Base-by-base conservation (phyloP, 352 stramenopile species). In the Elongisporangium senticosum region DNA sequence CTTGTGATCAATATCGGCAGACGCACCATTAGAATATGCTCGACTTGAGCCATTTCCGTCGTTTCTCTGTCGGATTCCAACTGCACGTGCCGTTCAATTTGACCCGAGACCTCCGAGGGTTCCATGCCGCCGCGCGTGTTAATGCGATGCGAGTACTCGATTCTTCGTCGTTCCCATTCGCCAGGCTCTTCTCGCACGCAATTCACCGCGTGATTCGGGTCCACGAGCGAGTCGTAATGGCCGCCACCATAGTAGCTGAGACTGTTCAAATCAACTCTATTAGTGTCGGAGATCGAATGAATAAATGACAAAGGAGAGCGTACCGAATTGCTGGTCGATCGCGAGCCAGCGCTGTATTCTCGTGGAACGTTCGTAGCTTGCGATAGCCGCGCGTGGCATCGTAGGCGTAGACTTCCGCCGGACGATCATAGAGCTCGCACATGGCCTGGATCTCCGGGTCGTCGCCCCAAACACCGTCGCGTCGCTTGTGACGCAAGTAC, bases 361-460 rank as follows among this genome's bases (percentile, higher is more conserved):
- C 89, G 61, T 97, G 90, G 62, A 97, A 96, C 4, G 87, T 96
- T 13, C 86, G 84, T 47, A 97, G 72, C 49, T 88, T 93, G 28
- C 75, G 75, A 17, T 88, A 93, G 3, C 90, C 90, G 21, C 67
- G 51, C 7, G 62, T 47, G 0, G 67, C 57, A 56, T 97, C 87
- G 62, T 96, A 97, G 13, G 86, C 83, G 68, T 91, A 98, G 39
- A 98, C 88, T 68, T 98, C 79, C 0, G 89, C 88, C 2, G 87
- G 75, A 23, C 91, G 86, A 54, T 97, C 83, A 64, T 98, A 98
- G 4, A 98, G 68, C 72, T 99, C 96, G 49, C 83, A 96, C 57
- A 98, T 91, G 24, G 96, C 86, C 43, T 98, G 96, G 43, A 99
- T 91, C 79, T 99, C 96, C 2, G 93, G 88, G 64, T 98, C 96